Percentiles rank a stretch among this genome's conserved stretches.
These are phyloP conservation scores for Yamadazyma insecticola DNA, from an alignment of 805 yeast species.

Conservation along the genomic window DNA sequence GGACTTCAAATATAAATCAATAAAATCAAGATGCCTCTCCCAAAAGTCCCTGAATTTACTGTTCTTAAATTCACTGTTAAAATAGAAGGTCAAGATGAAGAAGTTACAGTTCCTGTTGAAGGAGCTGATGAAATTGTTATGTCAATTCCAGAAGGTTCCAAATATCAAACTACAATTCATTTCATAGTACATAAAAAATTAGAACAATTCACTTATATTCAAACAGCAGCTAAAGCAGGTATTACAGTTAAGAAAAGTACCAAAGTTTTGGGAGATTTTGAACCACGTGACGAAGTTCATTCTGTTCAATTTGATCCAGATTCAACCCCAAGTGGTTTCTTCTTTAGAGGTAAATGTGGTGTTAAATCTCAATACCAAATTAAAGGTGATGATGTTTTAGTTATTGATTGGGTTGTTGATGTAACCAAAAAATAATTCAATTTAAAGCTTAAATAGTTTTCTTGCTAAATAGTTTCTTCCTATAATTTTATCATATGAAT, in stretches of 20 bases:
- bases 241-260: constrained; percentile 26
- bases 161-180: constrained; percentile 26
- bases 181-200: constrained; percentile 27
- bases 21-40: too few relatives aligned
- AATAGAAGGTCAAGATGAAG: constrained; percentile 26
- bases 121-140: constrained; percentile 25
- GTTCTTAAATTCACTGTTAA: constrained; percentile 25
- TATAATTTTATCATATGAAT: too few relatives aligned
- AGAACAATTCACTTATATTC: constrained; percentile 29
- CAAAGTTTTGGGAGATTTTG: constrained; percentile 28
- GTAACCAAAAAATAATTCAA: constrained; percentile 20
- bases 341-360: constrained; percentile 29
- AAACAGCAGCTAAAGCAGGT: constrained; percentile 32
- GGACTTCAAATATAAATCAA: too few relatives aligned
- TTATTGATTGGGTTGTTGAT: constrained; percentile 31
- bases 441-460: background rate
- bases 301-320: constrained; percentile 28
- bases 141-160: constrained; percentile 34
- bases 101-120: constrained; percentile 19
- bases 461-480: too few relatives aligned
- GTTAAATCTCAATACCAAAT: constrained; percentile 30
- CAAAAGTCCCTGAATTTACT: too few relatives aligned
- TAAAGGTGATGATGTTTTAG: constrained; percentile 24
- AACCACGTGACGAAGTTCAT: constrained; percentile 30
- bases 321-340: constrained; percentile 35